phyloP scores from a whole-genome alignment of 2,329 filamentous ascomycete species.

The Sphaerulina musiva region DNA sequence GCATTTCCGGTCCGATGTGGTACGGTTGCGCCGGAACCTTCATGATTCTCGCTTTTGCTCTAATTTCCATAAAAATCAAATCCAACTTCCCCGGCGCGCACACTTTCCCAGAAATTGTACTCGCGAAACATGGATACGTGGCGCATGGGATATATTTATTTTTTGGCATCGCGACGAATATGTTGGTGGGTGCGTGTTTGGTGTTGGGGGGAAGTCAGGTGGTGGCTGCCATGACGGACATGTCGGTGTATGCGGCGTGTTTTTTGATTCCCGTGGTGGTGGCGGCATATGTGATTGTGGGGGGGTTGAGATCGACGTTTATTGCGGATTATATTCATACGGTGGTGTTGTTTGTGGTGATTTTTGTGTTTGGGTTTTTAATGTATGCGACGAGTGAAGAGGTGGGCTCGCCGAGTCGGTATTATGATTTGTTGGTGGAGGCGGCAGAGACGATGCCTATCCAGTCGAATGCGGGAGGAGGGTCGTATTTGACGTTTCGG shows the following conservation, averaged over 20 bases:
- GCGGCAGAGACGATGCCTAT: constrained; percentile 36
- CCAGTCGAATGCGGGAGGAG: constrained; percentile 34
- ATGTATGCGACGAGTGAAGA: constrained; percentile 37
- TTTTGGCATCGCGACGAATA: constrained; percentile 40
- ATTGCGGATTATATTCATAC: constrained; percentile 38
- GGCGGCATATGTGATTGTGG: constrained; percentile 34
- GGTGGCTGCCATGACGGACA: constrained; percentile 40
- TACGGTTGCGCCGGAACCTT: constrained; percentile 42
- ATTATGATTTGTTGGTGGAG: constrained; percentile 38
- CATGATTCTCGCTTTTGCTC: constrained; percentile 41
- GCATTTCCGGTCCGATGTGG: constrained; percentile 36
- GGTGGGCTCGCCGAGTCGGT: constrained; percentile 36
- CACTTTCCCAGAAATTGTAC: constrained; percentile 40
- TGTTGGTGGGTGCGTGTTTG: constrained; percentile 40
- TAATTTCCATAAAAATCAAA: constrained; percentile 42
- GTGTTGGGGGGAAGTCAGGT: constrained; percentile 43
- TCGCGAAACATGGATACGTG: constrained; percentile 34
- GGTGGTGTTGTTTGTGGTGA: constrained; percentile 40
- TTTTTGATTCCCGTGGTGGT: constrained; percentile 41
- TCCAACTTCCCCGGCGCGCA: constrained; percentile 38
- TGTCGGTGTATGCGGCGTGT: constrained; percentile 42
- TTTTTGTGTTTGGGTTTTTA: constrained; percentile 42
- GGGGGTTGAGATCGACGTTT: constrained; percentile 41
- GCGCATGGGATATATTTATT: constrained; percentile 32
- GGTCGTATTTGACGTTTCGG: constrained; percentile 38